These are phyloP conservation scores for Xanthoparmelia taractica DNA, from an alignment of 495 filamentous ascomycete genomes.

Conservation along the genomic window DNA sequence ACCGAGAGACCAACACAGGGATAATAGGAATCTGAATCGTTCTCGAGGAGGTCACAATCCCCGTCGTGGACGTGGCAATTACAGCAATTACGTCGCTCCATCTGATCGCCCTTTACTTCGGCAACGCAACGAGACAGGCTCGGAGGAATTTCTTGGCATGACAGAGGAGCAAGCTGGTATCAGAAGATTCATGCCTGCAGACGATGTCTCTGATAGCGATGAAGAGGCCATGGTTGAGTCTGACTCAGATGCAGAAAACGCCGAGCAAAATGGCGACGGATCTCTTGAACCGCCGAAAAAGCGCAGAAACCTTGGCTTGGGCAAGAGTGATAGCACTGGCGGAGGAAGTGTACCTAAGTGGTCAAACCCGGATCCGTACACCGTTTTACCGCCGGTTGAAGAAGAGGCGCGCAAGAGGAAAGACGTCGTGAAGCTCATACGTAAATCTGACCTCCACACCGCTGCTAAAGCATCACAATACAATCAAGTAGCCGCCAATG, in stretches of 20 bases:
- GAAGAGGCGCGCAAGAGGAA: conserved; percentile 58
- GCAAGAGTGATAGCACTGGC: conserved; percentile 33
- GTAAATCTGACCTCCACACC: conserved; percentile 61
- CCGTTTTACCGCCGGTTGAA: conserved; percentile 65
- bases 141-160: conserved; percentile 31
- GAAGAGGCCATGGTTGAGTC: conserved; percentile 59
- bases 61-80: conserved; percentile 18
- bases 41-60: conserved; percentile 7
- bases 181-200: conserved; percentile 41
- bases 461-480: conserved; percentile 35
- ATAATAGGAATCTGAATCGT: conserved; percentile 20
- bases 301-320: conserved; percentile 44
- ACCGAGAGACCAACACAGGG: conserved; percentile 4
- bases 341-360: conserved; percentile 57
- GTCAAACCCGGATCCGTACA: conserved; percentile 94
- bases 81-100: conserved; percentile 30
- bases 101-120: conserved; percentile 42
- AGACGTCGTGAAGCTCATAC: conserved; percentile 79
- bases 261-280: conserved; percentile 6
- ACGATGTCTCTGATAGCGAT: conserved; percentile 65
- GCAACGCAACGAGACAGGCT: conserved; percentile 32
- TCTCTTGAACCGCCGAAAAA: conserved; percentile 38
- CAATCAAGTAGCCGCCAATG: conserved; percentile 52
- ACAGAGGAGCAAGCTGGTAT: conserved; percentile 27
- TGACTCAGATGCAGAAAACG: conserved; percentile 38